phyloP scores from a whole-genome alignment of 2,329 filamentous ascomycete species.

The Simplicillium sp. region DNA sequence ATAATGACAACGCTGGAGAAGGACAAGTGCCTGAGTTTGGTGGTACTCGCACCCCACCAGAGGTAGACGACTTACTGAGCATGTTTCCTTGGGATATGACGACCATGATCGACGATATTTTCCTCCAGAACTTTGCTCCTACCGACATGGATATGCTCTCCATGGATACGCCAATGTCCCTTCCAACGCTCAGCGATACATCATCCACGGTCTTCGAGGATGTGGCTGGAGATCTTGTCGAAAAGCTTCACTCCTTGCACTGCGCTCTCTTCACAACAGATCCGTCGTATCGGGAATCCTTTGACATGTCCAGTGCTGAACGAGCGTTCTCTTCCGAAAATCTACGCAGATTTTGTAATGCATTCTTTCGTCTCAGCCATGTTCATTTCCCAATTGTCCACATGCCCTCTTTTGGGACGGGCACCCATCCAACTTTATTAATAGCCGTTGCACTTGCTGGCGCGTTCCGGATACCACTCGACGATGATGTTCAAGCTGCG shows the following conservation, averaged over 20 bases:
- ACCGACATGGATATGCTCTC: conserved; percentile 3
- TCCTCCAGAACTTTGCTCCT: conserved; percentile 2
- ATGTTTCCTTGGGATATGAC: conserved; percentile 9
- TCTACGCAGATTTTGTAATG: conserved; percentile 10
- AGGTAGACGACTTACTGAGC: conserved; percentile 1
- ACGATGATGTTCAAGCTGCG: conserved; percentile 9
- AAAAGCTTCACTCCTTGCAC: conserved; percentile 8
- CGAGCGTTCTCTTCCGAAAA: conserved; percentile 12
- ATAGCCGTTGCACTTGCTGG: conserved; percentile 11
- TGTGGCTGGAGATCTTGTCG: conserved; percentile 3
- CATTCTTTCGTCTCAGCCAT: conserved; percentile 17
- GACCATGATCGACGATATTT: conserved; percentile 4
- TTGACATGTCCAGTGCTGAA: conserved; percentile 7
- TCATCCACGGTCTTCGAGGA: conserved; percentile 1
- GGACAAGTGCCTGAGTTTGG: conserved; percentile 3
- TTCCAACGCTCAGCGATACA: conserved; percentile 1
- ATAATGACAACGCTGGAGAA: conserved; percentile 1
- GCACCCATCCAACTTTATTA: conserved; percentile 8
- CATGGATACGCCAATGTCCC: conserved; percentile 2
- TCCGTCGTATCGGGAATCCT: conserved; percentile 8
- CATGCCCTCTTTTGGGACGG: conserved; percentile 12
- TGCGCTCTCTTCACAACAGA: conserved; percentile 5
- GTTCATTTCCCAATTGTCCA: conserved; percentile 17
- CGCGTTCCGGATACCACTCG: conserved; percentile 9
- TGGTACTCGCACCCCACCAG: neutral